Evolutionary conservation across 2,329 filamentous ascomycete genomes (phyloP), one percentile per base, ranked within the genome.

Genomic region (Sphaerulina vaccinii): DNA sequence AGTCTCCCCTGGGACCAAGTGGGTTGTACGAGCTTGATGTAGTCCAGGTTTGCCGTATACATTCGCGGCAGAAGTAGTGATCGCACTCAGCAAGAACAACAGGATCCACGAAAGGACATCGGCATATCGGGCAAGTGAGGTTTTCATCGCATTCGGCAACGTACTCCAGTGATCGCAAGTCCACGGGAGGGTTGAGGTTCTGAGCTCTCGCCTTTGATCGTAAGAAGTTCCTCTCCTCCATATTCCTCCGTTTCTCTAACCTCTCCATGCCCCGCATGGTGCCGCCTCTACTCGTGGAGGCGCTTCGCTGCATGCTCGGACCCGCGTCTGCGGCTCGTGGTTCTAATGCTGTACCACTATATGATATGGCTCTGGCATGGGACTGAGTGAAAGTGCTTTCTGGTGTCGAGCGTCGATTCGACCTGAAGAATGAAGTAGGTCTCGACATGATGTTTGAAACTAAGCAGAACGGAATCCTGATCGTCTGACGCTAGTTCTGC

Each of bases 51-150:
- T 73, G 70, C 44, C 73, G 74, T 53, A 85, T 71, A 62, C 82
- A 85, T 19, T 78, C 74, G 48, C 75, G 71, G 68, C 82, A 85
- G 70, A 85, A 85, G 57, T 80, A 79, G 69, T 85, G 82, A 57
- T 84, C 80, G 68, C 82, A 85, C 57, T 78, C 73, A 41, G 82
- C 70, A 59, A 79, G 67, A 3, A 69, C 73, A 38, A 83, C 74
- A 1, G 82, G 82, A 46, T 76, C 71, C 49, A 84, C 75, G 61
- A 84, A 83, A 6, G 82, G 79, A 54, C 79, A 80, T 62, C 82
- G 80, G 66, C 82, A 85, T 57, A 85, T 85, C 13, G 81, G 76
- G 63, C 82, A 85, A 71, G 82, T 78, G 44, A 85, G 73, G 62
- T 85, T 83, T 55, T 74, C 74, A 64, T 85, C 81, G 63, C 79